phyloP scores from a whole-genome alignment of 148 eudicot genomes.

The Rhododendron mucronatum region DNA sequence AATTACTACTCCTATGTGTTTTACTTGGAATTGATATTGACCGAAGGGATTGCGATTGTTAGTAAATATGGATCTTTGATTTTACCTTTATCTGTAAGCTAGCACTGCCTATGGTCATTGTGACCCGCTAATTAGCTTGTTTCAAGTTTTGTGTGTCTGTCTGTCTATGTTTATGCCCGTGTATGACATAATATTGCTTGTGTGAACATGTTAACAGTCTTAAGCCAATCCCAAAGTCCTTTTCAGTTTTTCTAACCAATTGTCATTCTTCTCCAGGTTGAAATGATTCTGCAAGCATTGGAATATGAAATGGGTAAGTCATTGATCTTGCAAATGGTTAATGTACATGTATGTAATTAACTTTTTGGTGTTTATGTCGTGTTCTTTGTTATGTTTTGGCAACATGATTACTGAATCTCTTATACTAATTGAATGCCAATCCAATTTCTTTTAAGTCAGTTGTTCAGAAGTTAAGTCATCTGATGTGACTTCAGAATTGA shows the following conservation, averaged over 20 bases:
- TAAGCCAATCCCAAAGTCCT: not conserved
- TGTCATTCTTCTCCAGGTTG: slow-evolving; percentile 58
- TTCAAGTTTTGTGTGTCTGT: not conserved
- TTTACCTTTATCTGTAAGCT: not conserved
- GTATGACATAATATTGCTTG: not conserved
- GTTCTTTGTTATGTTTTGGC: not conserved
- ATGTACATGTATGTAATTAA: not conserved
- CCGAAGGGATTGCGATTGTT: not conserved
- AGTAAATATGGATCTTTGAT: too few relatives aligned
- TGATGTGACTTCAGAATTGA: not conserved
- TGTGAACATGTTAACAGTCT: not conserved
- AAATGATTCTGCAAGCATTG: slow-evolving; percentile 96
- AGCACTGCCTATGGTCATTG: not conserved
- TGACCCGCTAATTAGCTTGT: not conserved
- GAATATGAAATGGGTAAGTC: slow-evolving; percentile 88
- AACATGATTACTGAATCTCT: not conserved
- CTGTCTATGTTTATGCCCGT: not conserved
- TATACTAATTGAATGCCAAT: not conserved
- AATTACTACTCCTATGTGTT: not conserved
- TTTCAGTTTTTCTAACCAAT: slow-evolving; percentile 4
- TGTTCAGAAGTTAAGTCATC: not conserved
- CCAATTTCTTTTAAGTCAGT: not conserved
- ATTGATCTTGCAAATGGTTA: not conserved
- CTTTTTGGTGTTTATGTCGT: not conserved
- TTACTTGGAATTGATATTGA: not conserved